Evolutionary conservation across 1,284 basidiomycete genomes (phyloP).

Genomic region (Ustilago hordei): DNA sequence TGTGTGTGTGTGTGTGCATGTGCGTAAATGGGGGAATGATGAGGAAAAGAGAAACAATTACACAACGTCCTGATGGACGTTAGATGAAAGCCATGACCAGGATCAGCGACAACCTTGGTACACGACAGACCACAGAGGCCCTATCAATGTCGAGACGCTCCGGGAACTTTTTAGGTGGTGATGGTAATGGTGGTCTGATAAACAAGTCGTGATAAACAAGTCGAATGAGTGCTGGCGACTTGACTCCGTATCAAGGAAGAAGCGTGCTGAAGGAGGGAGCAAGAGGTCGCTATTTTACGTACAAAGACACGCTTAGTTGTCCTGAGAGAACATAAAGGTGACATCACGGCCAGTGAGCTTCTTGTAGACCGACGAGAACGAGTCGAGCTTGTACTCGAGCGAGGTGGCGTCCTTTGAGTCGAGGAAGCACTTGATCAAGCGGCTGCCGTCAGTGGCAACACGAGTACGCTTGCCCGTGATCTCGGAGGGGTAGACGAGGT

Average conservation of each 20-base stretch:
- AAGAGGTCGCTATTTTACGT: neutral
- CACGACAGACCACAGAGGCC: constrained; percentile 24
- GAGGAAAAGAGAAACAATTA: constrained; percentile 28
- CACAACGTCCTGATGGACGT: constrained; percentile 38
- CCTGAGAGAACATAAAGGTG: constrained; percentile 67
- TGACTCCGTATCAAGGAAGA: neutral
- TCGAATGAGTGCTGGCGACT: constrained; percentile 15
- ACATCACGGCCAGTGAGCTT: constrained; percentile 94
- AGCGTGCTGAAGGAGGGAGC: constrained; percentile 4
- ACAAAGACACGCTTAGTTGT: constrained; percentile 49
- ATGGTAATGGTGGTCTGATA: constrained; percentile 4
- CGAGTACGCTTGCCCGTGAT: constrained; percentile 98
- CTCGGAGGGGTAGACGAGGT: constrained; percentile 98
- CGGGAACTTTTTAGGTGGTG: constrained; percentile 20
- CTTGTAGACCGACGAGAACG: constrained; percentile 93
- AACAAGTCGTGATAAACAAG: constrained; percentile 8
- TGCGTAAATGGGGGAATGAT: constrained; percentile 24
- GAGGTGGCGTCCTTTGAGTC: constrained; percentile 98
- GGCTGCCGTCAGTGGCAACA: constrained; percentile 68
- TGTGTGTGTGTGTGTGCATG: constrained; percentile 25
- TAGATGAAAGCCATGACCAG: constrained; percentile 18
- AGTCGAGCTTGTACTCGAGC: constrained; percentile 99
- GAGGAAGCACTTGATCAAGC: constrained; percentile 76
- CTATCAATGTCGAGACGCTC: constrained; percentile 2
- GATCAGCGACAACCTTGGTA: constrained; percentile 19